phyloP scores from a whole-genome alignment of 768 basidiomycete genomes.

The Melanogaster broomeanus region DNA sequence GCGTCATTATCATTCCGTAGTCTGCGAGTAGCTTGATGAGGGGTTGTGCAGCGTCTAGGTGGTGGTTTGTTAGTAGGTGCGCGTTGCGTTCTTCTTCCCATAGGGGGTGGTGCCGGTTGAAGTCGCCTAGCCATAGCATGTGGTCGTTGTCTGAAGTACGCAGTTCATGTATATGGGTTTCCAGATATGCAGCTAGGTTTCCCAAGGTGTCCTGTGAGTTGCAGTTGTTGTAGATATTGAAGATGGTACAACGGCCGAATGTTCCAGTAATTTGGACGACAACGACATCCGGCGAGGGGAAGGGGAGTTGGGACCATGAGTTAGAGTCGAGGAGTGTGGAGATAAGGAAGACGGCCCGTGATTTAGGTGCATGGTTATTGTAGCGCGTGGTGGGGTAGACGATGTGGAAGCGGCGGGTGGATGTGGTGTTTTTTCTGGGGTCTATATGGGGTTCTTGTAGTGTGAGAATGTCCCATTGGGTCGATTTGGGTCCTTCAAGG shows the following conservation, averaged over 20 bases:
- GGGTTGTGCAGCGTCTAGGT: not conserved
- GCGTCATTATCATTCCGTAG: slow-evolving; percentile 5
- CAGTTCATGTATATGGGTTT: not conserved
- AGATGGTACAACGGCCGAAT: slow-evolving; percentile 22
- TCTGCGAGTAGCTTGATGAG: slow-evolving; percentile 5
- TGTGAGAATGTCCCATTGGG: no score
- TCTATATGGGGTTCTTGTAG: no score
- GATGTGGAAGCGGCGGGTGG: no score
- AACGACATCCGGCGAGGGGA: slow-evolving; percentile 30
- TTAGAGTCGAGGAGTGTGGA: no score
- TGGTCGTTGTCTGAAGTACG: slow-evolving; percentile 3
- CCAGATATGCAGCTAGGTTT: slow-evolving; percentile 8
- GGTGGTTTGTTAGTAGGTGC: slow-evolving; percentile 12
- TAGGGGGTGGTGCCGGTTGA: slow-evolving; percentile 41
- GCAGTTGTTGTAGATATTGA: slow-evolving; percentile 43
- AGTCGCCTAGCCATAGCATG: slow-evolving; percentile 36
- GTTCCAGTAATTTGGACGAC: slow-evolving; percentile 23
- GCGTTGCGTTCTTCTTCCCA: slow-evolving; percentile 34
- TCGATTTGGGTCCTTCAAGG: no score
- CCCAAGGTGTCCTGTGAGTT: slow-evolving; percentile 17
- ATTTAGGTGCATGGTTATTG: no score
- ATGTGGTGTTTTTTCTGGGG: no score
- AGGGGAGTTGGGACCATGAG: not conserved
- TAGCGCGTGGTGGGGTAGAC: no score
- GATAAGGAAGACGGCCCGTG: no score